Evolutionary conservation across 257 asterid genomes (phyloP).

Genomic region (Penstemon barbatus): DNA sequence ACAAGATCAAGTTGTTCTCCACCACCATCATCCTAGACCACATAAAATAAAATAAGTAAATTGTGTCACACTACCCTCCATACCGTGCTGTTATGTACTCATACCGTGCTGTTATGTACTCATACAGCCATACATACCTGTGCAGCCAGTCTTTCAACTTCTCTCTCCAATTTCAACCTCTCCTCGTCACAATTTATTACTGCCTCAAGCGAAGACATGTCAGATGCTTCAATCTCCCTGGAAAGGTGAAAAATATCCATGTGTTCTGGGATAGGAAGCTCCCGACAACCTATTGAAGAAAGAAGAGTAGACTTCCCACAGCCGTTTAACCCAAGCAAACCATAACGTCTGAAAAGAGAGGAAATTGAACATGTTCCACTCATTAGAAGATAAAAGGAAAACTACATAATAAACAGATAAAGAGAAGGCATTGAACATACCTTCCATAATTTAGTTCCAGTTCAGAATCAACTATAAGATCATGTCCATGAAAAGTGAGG

Average conservation of each 20-base stretch:
- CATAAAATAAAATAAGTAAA: slow-evolving; percentile 4
- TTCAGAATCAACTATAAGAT: slow-evolving; percentile 91
- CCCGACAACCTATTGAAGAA: slow-evolving; percentile 82
- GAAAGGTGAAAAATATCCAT: slow-evolving; percentile 94
- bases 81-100: background rate
- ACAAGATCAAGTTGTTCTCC: slow-evolving; percentile 87
- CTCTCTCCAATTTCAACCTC: slow-evolving; percentile 78
- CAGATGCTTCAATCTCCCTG: slow-evolving; percentile 96
- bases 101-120: background rate
- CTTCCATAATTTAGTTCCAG: slow-evolving; percentile 95
- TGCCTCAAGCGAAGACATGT: slow-evolving; percentile 92
- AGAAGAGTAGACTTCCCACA: slow-evolving; percentile 99
- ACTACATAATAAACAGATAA: background rate
- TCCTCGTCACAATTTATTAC: slow-evolving; percentile 95
- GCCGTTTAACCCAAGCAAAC: slow-evolving; percentile 96
- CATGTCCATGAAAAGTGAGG: slow-evolving; percentile 96
- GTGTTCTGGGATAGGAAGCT: slow-evolving; percentile 96
- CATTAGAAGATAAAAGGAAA: background rate
- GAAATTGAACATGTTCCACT: slow-evolving; percentile 7
- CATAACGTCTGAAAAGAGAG: slow-evolving; percentile 70
- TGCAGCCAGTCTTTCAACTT: slow-evolving; percentile 74
- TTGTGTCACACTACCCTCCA: background rate
- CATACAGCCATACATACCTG: slow-evolving; percentile 47
- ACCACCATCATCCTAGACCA: slow-evolving; percentile 85
- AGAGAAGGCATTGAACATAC: slow-evolving; percentile 34